Conservation (phyloP, 2,329 filamentous ascomycete species). For the Trichoderma sp. region DNA sequence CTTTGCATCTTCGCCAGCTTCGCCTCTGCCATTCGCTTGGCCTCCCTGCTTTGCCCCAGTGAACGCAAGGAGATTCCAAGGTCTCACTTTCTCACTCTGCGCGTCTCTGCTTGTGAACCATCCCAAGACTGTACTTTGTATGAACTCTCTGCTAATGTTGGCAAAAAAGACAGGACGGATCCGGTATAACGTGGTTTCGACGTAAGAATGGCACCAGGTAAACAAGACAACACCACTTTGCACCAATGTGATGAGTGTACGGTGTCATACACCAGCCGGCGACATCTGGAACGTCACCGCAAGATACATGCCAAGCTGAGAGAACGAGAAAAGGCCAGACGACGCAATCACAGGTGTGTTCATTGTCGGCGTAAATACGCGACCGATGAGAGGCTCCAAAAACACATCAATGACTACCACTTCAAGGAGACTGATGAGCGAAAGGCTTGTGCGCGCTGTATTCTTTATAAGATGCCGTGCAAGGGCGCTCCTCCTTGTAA, state of each 20-base stretch:
- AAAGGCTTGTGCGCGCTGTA: conserved; percentile 31
- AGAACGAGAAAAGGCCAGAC: background rate
- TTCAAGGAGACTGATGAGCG: conserved; percentile 21
- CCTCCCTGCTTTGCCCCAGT: background rate
- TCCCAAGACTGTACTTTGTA: background rate
- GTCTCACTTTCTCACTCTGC: background rate
- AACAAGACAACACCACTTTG: background rate
- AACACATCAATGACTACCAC: conserved; percentile 28
- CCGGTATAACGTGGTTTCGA: background rate
- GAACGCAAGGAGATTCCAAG: background rate
- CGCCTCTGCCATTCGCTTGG: background rate
- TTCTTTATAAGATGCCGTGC: conserved; percentile 32
- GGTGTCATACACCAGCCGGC: conserved; percentile 26
- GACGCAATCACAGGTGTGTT: conserved; percentile 23
- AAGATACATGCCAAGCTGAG: conserved; percentile 28
- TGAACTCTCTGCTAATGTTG: background rate
- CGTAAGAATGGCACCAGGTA: background rate
- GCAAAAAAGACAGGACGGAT: background rate
- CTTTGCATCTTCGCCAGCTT: background rate
- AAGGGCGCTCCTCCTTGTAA: conserved; percentile 29
- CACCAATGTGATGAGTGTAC: conserved; percentile 29
- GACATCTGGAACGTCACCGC: conserved; percentile 33
- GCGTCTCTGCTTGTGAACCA: background rate
- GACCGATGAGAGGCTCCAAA: conserved; percentile 30
- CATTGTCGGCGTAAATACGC: conserved; percentile 30